Conservation (phyloP, 2,329 filamentous ascomycete species). For the Cordyceps cateniannulata region DNA sequence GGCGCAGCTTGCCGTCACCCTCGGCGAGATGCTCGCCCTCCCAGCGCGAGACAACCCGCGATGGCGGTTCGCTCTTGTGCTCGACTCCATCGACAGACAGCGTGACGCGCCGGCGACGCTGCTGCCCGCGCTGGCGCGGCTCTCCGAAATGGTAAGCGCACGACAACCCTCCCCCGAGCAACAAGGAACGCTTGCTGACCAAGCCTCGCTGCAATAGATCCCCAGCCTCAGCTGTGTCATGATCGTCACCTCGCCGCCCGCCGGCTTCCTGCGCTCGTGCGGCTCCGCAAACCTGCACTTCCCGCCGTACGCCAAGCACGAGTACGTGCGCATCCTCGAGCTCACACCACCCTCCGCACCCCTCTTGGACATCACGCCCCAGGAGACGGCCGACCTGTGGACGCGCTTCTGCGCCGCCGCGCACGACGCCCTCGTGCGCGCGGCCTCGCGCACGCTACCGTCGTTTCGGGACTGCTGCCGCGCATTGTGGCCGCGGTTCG, state of each 20-base stretch:
- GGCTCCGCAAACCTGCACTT: constrained; percentile 76
- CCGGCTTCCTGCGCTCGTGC: constrained; percentile 62
- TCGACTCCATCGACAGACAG: constrained; percentile 83
- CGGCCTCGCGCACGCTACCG: constrained; percentile 72
- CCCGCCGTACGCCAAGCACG: constrained; percentile 72
- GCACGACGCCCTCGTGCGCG: constrained; percentile 78
- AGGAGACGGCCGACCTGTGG: constrained; percentile 65
- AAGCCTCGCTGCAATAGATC: constrained; percentile 48
- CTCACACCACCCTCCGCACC: constrained; percentile 34
- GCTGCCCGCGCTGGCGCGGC: constrained; percentile 69
- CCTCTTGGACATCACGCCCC: constrained; percentile 43
- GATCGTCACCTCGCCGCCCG: constrained; percentile 65
- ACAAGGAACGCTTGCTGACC: not conserved
- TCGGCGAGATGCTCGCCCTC: constrained; percentile 57
- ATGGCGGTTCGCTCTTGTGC: constrained; percentile 69
- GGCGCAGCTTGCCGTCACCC: constrained; percentile 66
- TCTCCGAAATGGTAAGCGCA: constrained; percentile 68
- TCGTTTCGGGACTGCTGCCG: constrained; percentile 64
- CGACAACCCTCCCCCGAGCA: not conserved
- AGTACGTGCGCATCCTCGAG: constrained; percentile 73
- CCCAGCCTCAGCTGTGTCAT: constrained; percentile 71
- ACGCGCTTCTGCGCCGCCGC: constrained; percentile 74
- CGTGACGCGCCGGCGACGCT: constrained; percentile 73
- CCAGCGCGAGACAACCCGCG: constrained; percentile 25
- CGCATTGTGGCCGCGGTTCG: constrained; percentile 80